These are phyloP conservation scores for Colletotrichum sp. DNA, from an alignment of 2,329 filamentous ascomycete species.

Conservation along the genomic window DNA sequence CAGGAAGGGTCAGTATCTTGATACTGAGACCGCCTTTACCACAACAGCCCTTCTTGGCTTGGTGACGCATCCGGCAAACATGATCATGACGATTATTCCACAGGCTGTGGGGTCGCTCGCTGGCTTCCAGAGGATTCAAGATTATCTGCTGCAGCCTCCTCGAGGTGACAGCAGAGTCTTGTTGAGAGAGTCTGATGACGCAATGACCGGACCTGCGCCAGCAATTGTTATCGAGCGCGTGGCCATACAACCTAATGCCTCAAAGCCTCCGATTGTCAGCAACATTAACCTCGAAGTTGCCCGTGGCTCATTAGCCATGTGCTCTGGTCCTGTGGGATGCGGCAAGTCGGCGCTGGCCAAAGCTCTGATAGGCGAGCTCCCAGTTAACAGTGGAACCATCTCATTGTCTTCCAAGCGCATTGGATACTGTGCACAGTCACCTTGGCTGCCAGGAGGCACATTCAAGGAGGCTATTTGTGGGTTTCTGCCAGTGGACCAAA, in stretches of 20 bases:
- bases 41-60: constrained; percentile 26
- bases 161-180: background rate
- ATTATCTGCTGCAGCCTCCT: constrained; percentile 15
- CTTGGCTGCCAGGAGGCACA: constrained; percentile 24
- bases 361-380: constrained; percentile 26
- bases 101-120: constrained; percentile 19
- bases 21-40: constrained; percentile 22
- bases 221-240: background rate
- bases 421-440: constrained; percentile 24
- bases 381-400: background rate
- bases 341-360: constrained; percentile 24
- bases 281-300: background rate
- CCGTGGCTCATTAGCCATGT: background rate
- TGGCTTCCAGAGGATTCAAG: constrained; percentile 23
- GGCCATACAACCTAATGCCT: background rate
- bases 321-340: constrained; percentile 12
- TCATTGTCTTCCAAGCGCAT: constrained; percentile 8
- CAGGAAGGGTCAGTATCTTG: background rate
- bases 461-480: constrained; percentile 25
- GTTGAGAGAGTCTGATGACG: background rate
- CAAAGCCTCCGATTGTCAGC: background rate
- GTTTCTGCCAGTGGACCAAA: constrained; percentile 23
- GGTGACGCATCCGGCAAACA: constrained; percentile 21
- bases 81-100: constrained; percentile 13
- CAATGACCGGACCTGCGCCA: background rate